Conservation (phyloP, 23 red algal species). For the Cyanidium caldarium region DNA sequence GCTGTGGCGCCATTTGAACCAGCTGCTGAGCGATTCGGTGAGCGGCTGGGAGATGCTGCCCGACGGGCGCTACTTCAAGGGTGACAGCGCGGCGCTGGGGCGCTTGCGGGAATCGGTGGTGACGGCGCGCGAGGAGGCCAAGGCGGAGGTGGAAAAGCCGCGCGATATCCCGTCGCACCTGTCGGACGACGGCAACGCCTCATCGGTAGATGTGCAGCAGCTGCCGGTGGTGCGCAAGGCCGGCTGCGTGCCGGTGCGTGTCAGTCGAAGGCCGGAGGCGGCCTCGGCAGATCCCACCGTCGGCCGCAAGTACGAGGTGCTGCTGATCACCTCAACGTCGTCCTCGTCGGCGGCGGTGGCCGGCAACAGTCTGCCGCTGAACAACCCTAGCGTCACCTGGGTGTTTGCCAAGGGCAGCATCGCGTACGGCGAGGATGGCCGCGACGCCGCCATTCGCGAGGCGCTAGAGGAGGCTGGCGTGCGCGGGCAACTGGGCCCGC, state of each 20-base stretch:
- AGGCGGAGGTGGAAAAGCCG: background rate
- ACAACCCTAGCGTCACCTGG: slow-evolving; percentile 4
- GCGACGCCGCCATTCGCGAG: slow-evolving; percentile 11
- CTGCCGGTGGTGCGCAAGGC: slow-evolving; percentile 15
- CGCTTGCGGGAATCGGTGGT: background rate
- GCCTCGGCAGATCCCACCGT: background rate
- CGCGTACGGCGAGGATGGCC: background rate
- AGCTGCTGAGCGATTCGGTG: slow-evolving; percentile 30
- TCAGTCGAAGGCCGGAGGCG: background rate
- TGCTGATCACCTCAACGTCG: slow-evolving; percentile 15
- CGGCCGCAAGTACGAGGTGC: background rate
- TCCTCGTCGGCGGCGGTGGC: background rate
- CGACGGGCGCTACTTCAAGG: slow-evolving; percentile 59
- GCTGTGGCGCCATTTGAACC: slow-evolving; percentile 36
- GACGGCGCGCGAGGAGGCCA: background rate
- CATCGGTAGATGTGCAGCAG: background rate
- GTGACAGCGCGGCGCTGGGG: slow-evolving; percentile 6
- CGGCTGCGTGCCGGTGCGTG: slow-evolving; percentile 12
- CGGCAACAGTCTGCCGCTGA: background rate
- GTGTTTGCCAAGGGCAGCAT: slow-evolving; percentile 14
- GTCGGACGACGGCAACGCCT: background rate
- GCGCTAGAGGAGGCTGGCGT: slow-evolving; percentile 20
- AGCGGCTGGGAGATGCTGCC: slow-evolving; percentile 64
- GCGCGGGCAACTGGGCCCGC: slow-evolving; percentile 17
- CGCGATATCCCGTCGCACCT: background rate